Conservation (phyloP, 2,329 filamentous ascomycete species). For the Aaosphaeria pasadenensis region DNA sequence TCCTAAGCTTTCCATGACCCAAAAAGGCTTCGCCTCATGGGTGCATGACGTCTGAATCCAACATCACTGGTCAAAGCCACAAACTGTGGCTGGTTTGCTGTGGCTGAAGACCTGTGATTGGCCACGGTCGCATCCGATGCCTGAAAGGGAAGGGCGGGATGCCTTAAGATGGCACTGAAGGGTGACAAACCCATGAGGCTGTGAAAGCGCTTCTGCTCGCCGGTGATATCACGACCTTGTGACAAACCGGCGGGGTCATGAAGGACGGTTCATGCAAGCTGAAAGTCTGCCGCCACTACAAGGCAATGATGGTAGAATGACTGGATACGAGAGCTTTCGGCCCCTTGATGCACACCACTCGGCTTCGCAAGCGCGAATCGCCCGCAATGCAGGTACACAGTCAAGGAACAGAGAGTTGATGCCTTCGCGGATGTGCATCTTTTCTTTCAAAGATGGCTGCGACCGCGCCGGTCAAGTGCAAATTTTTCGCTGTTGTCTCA, state of each 20-base stretch:
- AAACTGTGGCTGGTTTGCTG: not conserved
- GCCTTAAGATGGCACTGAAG: conserved; percentile 5
- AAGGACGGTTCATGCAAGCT: conserved; percentile 12
- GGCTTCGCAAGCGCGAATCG: not conserved
- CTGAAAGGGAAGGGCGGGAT: conserved; percentile 5
- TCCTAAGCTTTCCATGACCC: not conserved
- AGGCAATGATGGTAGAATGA: conserved; percentile 9
- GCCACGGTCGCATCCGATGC: conserved; percentile 10
- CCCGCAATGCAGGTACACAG: not conserved
- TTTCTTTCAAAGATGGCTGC: not conserved
- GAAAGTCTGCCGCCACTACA: conserved; percentile 9
- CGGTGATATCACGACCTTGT: conserved; percentile 1
- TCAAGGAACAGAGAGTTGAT: not conserved
- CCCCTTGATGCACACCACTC: not conserved
- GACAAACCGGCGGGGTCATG: conserved; percentile 5
- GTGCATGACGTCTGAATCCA: not conserved
- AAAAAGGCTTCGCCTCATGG: conserved; percentile 4
- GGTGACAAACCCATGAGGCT: conserved; percentile 2
- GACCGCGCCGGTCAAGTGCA: not conserved
- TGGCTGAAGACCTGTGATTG: conserved; percentile 12
- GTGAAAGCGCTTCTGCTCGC: not conserved
- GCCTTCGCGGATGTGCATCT: not conserved
- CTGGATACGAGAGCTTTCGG: not conserved
- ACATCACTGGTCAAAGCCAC: not conserved
- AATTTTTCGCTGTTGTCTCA: not conserved